phyloP scores from a whole-genome alignment of 2,329 filamentous ascomycete genomes.

The Colletotrichum salicis region DNA sequence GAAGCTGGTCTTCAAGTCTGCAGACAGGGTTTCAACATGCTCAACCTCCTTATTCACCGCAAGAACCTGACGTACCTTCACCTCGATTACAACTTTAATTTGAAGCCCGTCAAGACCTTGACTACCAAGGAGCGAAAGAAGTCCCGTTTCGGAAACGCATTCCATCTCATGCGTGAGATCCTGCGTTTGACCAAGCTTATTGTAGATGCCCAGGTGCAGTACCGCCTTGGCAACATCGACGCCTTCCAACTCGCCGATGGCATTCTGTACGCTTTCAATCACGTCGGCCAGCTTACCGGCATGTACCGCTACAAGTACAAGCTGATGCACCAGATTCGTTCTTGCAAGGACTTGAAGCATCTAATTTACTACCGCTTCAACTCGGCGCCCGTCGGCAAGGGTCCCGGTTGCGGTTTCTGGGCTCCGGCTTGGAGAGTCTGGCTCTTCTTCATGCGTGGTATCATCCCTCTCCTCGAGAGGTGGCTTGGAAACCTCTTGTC shows the following conservation, averaged over 20 bases:
- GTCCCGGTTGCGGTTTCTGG: conserved; percentile 98
- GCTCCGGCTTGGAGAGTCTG: conserved; percentile 98
- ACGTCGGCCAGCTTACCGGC: conserved; percentile 96
- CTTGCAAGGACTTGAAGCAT: conserved; percentile 99
- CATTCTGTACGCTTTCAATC: conserved; percentile 99
- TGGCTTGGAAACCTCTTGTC: conserved; percentile 98
- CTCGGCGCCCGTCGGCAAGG: conserved; percentile 94
- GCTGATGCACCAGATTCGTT: conserved; percentile 99
- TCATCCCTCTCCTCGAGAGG: conserved; percentile 94
- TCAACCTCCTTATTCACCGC: conserved; percentile 95
- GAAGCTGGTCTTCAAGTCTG: conserved; percentile 98
- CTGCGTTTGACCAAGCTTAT: conserved; percentile 95
- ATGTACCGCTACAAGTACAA: conserved; percentile 99
- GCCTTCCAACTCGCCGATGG: conserved; percentile 98
- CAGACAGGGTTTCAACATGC: conserved; percentile 98
- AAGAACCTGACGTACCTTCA: conserved; percentile 99
- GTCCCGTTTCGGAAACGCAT: conserved; percentile 98
- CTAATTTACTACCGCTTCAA: conserved; percentile 99
- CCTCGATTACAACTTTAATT: conserved; percentile 98
- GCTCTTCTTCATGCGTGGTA: conserved; percentile 99
- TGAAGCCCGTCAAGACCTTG: conserved; percentile 98
- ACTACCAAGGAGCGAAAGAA: conserved; percentile 99
- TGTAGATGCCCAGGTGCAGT: conserved; percentile 98
- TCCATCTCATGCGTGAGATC: conserved; percentile 99
- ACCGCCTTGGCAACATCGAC: conserved; percentile 96